Base-by-base conservation (phyloP, 75 land plant species). In the Pinus tabuliformis region DNA sequence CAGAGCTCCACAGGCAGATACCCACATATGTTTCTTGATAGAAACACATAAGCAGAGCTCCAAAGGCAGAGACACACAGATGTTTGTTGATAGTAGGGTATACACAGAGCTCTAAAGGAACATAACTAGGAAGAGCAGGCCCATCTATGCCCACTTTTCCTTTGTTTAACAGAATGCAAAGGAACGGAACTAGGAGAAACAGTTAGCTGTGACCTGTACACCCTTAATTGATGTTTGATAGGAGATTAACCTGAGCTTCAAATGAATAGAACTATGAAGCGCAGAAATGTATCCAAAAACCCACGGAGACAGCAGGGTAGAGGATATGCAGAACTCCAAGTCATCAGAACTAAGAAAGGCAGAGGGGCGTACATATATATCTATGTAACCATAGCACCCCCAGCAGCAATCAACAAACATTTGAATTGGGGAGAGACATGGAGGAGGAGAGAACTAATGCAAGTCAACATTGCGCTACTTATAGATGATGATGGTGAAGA, bases 391-490 rank as follows among this genome's bases (percentile, higher is more conserved):
- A 18, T 20, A 66, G 49, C 49, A 5, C 70, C 45, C 21, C 15
- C 17, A 33, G 36, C 68, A 16, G 15, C 45, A 37, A 45, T 33
- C 70, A 18, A 36, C 45, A 49, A 49, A 49, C 12, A 49, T 49
- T 49, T 49, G 54, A 49, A 39, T 68, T n/a, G 24, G 17, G 72
- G 72, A 42, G 5, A 68, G 49, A 42, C 54, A 68, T 22, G n/a
- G n/a, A 42, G 49, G 22, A 68, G 52, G 22, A 9, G 21, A n/a
- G 52, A 42, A 42, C 8, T 42, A 26, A 28, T 13, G 64, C 36
- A 62, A n/a, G 22, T 68, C 45, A 42, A 68, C 72, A 18, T 42
- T 42, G 22, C 6, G 42, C n/a, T 68, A 68, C 72, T 68, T 68
- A 37, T 42, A 39, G 72, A n/a, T 39, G 36, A 16, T 26, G 45